These are phyloP conservation scores for Diplodia intermedia DNA, from an alignment of 2,329 filamentous ascomycete species.

Conservation along the genomic window DNA sequence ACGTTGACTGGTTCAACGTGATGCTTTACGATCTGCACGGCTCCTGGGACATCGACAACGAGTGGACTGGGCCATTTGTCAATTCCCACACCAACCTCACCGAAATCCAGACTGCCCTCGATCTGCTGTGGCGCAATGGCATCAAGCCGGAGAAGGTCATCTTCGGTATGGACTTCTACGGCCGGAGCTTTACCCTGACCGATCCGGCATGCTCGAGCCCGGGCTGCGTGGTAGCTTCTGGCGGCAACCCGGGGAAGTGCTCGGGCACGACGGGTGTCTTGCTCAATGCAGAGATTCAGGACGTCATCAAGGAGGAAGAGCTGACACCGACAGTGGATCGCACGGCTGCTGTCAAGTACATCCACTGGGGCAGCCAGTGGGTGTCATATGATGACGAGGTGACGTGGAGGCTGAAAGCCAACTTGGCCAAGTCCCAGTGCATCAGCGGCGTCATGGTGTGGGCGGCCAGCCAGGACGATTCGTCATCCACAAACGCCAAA, in stretches of 20 bases:
- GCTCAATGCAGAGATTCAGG: constrained; percentile 47
- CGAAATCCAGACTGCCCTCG: constrained; percentile 52
- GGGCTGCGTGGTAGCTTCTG: constrained; percentile 38
- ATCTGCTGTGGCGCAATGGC: constrained; percentile 57
- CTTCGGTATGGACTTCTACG: constrained; percentile 58
- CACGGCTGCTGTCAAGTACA: constrained; percentile 45
- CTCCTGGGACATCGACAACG: constrained; percentile 42
- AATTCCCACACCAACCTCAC: constrained; percentile 56
- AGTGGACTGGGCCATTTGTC: constrained; percentile 44
- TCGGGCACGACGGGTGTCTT: constrained; percentile 45
- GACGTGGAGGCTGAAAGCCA: constrained; percentile 46
- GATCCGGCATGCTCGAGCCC: constrained; percentile 37
- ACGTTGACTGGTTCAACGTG: too few species aligned
- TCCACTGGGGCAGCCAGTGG: constrained; percentile 49
- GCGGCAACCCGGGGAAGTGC: constrained; percentile 42
- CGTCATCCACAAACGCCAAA: too few species aligned
- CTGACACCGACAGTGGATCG: constrained; percentile 39
- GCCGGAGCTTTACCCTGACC: constrained; percentile 43
- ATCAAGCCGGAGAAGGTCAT: constrained; percentile 52
- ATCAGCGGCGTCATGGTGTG: constrained; percentile 40
- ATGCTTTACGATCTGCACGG: too few species aligned
- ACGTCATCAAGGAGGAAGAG: constrained; percentile 38
- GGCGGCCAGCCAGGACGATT: constrained; percentile 6
- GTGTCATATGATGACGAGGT: constrained; percentile 45
- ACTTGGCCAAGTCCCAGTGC: constrained; percentile 44